Percentiles rank a stretch among this genome's conserved stretches.
These are phyloP conservation scores for Mortierella hygrophila DNA, from an alignment of 192 early-diverging fungal genomes.

Conservation along the genomic window DNA sequence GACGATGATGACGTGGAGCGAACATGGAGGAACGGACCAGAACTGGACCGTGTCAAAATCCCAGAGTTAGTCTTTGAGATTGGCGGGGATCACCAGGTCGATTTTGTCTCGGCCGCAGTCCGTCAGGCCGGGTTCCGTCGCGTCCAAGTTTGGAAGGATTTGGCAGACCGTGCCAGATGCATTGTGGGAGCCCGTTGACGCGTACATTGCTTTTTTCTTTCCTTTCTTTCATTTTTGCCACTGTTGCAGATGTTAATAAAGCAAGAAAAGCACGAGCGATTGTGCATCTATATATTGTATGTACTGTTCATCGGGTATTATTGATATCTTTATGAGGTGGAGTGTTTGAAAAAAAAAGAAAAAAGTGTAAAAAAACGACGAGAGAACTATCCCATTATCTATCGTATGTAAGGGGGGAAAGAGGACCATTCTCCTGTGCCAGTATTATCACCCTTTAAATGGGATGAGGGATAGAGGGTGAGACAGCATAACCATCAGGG, in stretches of 20 bases:
- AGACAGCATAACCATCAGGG: constrained; percentile 59
- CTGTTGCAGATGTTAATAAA: not conserved
- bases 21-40: constrained; percentile 46
- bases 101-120: constrained; percentile 58
- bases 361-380: not conserved
- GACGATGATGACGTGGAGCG: not conserved
- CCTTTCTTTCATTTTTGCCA: not conserved
- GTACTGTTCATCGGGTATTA: not conserved
- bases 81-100: constrained; percentile 80
- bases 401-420: not conserved
- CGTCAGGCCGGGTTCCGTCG: constrained; percentile 65
- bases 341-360: not conserved
- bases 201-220: too few relatives aligned
- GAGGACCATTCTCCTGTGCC: too few relatives aligned
- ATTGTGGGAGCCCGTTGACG: constrained; percentile 60
- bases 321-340: not conserved
- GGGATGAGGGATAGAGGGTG: not conserved
- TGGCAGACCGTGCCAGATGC: constrained; percentile 75
- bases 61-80: constrained; percentile 88
- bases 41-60: constrained; percentile 34
- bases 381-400: not conserved
- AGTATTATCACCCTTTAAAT: not conserved
- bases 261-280: not conserved
- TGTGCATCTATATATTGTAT: too few relatives aligned
- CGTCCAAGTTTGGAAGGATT: constrained; percentile 83